Conservation (phyloP, 768 basidiomycete genomes). For the Daedaleopsis nitida region DNA sequence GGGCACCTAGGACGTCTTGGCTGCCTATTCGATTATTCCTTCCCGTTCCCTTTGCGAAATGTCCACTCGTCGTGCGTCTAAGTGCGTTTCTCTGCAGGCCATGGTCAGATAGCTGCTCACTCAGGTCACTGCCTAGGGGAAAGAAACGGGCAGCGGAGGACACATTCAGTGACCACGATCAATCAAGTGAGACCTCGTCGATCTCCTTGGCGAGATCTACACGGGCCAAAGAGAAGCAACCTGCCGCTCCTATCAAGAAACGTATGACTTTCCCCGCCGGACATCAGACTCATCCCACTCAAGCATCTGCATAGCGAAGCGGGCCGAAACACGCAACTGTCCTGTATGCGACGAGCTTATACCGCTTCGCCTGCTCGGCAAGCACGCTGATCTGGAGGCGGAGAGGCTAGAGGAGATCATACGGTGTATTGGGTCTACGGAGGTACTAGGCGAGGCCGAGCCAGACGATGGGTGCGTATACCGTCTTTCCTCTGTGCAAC, state of each 20-base stretch:
- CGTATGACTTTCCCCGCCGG: constrained; percentile 13
- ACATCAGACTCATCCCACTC: not conserved
- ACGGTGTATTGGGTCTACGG: constrained; percentile 59
- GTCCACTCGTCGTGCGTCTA: constrained; percentile 22
- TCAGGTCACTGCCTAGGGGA: constrained; percentile 34
- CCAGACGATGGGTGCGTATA: constrained; percentile 55
- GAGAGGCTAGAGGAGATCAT: constrained; percentile 73
- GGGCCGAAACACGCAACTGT: constrained; percentile 74
- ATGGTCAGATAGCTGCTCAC: not conserved
- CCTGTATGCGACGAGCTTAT: constrained; percentile 75
- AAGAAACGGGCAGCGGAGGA: constrained; percentile 51
- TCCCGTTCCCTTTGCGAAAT: constrained; percentile 25
- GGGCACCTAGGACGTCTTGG: not conserved
- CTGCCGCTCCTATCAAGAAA: constrained; percentile 44
- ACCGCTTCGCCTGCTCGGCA: constrained; percentile 68
- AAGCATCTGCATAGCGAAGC: constrained; percentile 47
- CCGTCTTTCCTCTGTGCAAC: not conserved
- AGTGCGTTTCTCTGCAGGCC: constrained; percentile 27
- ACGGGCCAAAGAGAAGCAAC: constrained; percentile 15
- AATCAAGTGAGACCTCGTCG: constrained; percentile 37
- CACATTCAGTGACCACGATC: constrained; percentile 23
- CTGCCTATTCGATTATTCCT: not conserved
- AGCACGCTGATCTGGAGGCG: constrained; percentile 65
- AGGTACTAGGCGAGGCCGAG: constrained; percentile 53
- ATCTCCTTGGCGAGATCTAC: constrained; percentile 28